Percentiles rank a stretch among this genome's conserved stretches.
Evolutionary conservation across 1,139 yeast species (phyloP).

Genomic region (Yamadazyma conglobata): DNA sequence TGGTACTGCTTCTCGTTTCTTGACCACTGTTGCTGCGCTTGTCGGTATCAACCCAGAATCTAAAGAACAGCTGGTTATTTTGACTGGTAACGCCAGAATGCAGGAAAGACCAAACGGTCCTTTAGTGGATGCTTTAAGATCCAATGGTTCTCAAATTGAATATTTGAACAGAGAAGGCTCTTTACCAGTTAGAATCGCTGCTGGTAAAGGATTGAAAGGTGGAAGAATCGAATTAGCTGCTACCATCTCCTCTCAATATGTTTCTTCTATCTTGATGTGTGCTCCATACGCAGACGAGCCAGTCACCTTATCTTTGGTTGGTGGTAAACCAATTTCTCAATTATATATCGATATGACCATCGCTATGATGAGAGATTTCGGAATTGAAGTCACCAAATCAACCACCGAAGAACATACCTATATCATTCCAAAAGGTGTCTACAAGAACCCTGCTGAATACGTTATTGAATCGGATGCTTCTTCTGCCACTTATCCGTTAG

Average conservation of each 20-base stretch:
- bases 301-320: conserved; percentile 82
- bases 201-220: conserved; percentile 76
- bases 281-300: conserved; percentile 94
- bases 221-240: conserved; percentile 94
- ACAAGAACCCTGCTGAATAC: conserved; percentile 77
- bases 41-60: conserved; percentile 44
- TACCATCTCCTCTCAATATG: conserved; percentile 95
- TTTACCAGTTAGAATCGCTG: conserved; percentile 70
- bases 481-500: conserved; percentile 95
- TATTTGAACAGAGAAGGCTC: conserved; percentile 79
- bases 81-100: conserved; percentile 97
- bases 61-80: conserved; percentile 44
- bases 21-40: conserved; percentile 86
- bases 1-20: conserved; percentile 95
- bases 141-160: conserved; percentile 72
- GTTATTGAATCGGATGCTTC: conserved; percentile 98
- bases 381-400: conserved; percentile 73
- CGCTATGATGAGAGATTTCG: conserved; percentile 90
- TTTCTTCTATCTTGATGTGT: conserved; percentile 92
- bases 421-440: conserved; percentile 81
- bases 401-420: conserved; percentile 75
- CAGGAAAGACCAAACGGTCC: conserved; percentile 98
- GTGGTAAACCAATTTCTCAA: conserved; percentile 96
- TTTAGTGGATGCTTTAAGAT: conserved; percentile 80
- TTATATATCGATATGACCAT: conserved; percentile 96